phyloP scores from a whole-genome alignment of 2,329 filamentous ascomycete species.

The Aspergillus niger region DNA sequence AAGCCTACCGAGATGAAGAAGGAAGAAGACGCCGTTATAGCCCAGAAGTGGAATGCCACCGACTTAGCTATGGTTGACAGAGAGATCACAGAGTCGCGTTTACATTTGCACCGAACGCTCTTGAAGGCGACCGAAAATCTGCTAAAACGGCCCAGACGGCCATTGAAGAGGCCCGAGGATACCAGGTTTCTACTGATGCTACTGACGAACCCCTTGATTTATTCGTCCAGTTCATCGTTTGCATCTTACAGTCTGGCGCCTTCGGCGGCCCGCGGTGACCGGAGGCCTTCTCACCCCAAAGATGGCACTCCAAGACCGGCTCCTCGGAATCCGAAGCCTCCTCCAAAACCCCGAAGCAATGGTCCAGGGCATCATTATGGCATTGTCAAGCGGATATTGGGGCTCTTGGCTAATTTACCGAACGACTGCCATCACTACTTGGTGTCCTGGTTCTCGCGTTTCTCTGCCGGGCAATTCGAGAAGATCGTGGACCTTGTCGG shows the following conservation, averaged over 20 bases:
- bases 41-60: constrained; percentile 45
- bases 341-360: constrained; percentile 27
- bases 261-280: constrained; percentile 25
- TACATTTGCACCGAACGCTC: constrained; percentile 68
- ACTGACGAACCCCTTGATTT: constrained; percentile 75
- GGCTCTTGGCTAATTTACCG: constrained; percentile 74
- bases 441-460: constrained; percentile 74
- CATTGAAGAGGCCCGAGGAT: constrained; percentile 68
- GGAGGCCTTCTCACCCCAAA: constrained; percentile 34
- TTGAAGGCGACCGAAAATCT: constrained; percentile 78
- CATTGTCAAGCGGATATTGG: constrained; percentile 81
- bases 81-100: constrained; percentile 62
- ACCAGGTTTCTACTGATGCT: constrained; percentile 77
- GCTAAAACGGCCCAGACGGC: constrained; percentile 74
- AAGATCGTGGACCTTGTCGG: constrained; percentile 74
- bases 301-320: constrained; percentile 21
- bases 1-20: constrained; percentile 36
- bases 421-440: constrained; percentile 75
- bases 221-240: constrained; percentile 43
- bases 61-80: constrained; percentile 52
- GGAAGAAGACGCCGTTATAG: constrained; percentile 24
- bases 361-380: constrained; percentile 72
- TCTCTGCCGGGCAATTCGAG: constrained; percentile 67
- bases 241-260: constrained; percentile 18
- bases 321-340: constrained; percentile 18